Evolutionary conservation across 2,329 filamentous ascomycete species (phyloP).

Genomic region (Zopfia rhizophila): DNA sequence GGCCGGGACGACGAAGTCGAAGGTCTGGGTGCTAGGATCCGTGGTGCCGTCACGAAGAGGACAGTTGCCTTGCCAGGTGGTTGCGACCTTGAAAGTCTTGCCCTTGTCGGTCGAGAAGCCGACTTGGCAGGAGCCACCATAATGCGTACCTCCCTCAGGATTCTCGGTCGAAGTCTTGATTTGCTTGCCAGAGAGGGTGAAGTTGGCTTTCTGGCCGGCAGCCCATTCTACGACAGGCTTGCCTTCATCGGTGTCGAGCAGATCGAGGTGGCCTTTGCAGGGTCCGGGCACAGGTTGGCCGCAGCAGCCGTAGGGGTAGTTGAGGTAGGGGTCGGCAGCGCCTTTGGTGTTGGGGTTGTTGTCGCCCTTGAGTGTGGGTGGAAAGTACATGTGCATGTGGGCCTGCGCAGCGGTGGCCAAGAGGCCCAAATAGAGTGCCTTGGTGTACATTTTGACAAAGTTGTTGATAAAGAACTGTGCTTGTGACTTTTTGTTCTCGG

Average conservation of each 20-base stretch:
- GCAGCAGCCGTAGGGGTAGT: slow-evolving; percentile 60
- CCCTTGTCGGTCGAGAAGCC: slow-evolving; percentile 58
- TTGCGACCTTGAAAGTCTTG: slow-evolving; percentile 57
- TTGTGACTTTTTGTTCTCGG: slow-evolving; percentile 20
- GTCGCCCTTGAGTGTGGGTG: slow-evolving; percentile 55
- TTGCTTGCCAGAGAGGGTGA: slow-evolving; percentile 44
- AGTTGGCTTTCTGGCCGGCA: slow-evolving; percentile 55
- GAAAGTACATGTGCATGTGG: slow-evolving; percentile 58
- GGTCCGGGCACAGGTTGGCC: slow-evolving; percentile 48
- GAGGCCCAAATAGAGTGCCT: slow-evolving; percentile 37
- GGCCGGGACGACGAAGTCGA: slow-evolving; percentile 57
- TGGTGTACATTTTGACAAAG: slow-evolving; percentile 36
- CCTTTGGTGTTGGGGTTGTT: slow-evolving; percentile 56
- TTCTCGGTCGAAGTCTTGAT: slow-evolving; percentile 33
- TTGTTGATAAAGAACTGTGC: slow-evolving; percentile 3
- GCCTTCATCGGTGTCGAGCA: slow-evolving; percentile 57
- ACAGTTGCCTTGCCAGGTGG: slow-evolving; percentile 60
- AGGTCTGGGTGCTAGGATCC: slow-evolving; percentile 54
- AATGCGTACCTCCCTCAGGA: slow-evolving; percentile 54
- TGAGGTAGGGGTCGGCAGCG: slow-evolving; percentile 49
- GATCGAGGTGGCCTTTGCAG: slow-evolving; percentile 57
- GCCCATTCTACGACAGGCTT: slow-evolving; percentile 56
- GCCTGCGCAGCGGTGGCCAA: slow-evolving; percentile 41
- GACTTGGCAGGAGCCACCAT: slow-evolving; percentile 60
- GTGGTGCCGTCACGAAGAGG: slow-evolving; percentile 50